A percentile compares a stretch with the other conserved stretches of the same genome.
Evolutionary conservation across 208 protist species (phyloP).

Genomic region (Trypanosoma caninum): DNA sequence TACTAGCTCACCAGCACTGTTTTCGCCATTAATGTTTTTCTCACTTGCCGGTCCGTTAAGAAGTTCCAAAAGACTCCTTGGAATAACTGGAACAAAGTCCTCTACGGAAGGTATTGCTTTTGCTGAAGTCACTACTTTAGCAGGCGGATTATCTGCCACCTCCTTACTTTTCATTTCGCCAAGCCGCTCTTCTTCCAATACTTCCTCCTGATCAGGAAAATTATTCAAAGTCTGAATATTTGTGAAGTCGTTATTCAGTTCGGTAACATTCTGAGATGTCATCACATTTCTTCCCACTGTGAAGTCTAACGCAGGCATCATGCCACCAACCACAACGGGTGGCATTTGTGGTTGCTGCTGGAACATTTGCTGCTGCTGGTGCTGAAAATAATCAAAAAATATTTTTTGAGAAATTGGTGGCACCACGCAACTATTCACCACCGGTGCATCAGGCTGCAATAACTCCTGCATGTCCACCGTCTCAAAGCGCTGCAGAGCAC

Average conservation of each 20-base stretch:
- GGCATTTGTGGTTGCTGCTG: neutral
- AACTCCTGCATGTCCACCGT: conserved; percentile 21
- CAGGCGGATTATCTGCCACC: conserved; percentile 14
- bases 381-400: conserved; percentile 4
- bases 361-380: conserved; percentile 17
- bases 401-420: conserved; percentile 3
- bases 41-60: conserved; percentile 19
- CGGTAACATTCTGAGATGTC: too few relatives aligned
- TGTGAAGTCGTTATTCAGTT: too few relatives aligned
- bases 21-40: neutral
- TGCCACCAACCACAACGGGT: neutral
- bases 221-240: too few relatives aligned
- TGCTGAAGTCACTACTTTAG: conserved; percentile 9
- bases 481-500: conserved; percentile 12
- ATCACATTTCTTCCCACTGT: neutral
- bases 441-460: neutral
- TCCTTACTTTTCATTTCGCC: neutral
- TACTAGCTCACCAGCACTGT: neutral
- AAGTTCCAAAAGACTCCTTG: conserved; percentile 27
- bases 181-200: neutral
- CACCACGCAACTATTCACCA: neutral
- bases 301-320: neutral
- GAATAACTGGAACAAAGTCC: conserved; percentile 62
- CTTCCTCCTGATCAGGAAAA: too few relatives aligned
- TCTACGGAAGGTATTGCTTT: conserved; percentile 58